phyloP scores from a whole-genome alignment of 225 moss, liverwort and hornwort species.

The Pseudoscleropodium purum region DNA sequence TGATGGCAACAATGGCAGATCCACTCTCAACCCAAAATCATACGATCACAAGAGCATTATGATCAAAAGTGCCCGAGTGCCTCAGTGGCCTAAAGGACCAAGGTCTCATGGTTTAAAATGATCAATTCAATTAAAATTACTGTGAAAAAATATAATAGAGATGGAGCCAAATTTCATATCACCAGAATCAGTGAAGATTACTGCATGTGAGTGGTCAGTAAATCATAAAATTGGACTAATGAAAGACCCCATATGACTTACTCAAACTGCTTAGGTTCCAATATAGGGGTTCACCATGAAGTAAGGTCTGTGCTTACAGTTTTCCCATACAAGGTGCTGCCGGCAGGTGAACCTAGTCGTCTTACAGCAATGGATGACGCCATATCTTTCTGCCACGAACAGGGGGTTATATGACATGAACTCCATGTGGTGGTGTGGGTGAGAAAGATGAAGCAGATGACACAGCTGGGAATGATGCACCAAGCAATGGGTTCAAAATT shows the following conservation, averaged over 20 bases:
- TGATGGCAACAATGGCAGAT: neutral
- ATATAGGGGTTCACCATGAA: neutral
- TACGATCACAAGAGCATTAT: neutral
- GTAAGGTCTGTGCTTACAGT: conserved; percentile 26
- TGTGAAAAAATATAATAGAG: neutral
- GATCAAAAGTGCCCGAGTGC: neutral
- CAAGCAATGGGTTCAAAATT: neutral
- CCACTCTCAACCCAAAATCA: neutral
- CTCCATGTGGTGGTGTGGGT: neutral
- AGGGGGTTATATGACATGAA: neutral
- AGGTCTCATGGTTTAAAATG: neutral
- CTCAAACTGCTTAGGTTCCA: neutral
- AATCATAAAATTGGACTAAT: neutral
- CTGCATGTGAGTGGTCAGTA: neutral
- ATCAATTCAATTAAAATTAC: neutral
- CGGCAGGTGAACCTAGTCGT: conserved; percentile 36
- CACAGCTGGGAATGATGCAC: neutral
- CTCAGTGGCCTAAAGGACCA: neutral
- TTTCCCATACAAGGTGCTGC: conserved; percentile 55
- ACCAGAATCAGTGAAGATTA: neutral
- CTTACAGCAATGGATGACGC: conserved; percentile 32
- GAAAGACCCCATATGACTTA: neutral
- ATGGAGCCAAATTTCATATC: neutral
- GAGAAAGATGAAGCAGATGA: neutral
- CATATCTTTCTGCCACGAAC: conserved; percentile 53